Evolutionary conservation across 2,329 filamentous ascomycete species (phyloP).

Genomic region (Pseudogymnoascus destructans): DNA sequence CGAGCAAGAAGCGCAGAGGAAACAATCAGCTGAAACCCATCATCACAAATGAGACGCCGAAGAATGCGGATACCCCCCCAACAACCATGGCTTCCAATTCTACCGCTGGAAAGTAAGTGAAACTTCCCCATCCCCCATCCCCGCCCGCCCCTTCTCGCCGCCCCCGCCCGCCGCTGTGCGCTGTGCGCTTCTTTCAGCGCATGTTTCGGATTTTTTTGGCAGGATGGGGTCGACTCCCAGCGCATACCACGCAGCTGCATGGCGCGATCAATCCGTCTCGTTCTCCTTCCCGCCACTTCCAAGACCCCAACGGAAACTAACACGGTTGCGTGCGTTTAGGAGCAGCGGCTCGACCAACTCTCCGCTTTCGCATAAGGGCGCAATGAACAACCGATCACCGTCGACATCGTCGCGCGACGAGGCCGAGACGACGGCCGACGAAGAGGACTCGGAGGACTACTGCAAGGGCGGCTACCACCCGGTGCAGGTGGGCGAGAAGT

Average conservation of each 20-base stretch:
- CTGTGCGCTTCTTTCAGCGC: not conserved
- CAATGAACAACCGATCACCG: slow-evolving; percentile 29
- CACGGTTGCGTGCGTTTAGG: slow-evolving; percentile 26
- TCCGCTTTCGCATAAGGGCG: slow-evolving; percentile 17
- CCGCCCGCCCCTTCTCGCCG: slow-evolving; percentile 11
- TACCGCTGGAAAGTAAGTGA: slow-evolving; percentile 27
- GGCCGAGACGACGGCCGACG: slow-evolving; percentile 86
- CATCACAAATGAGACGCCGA: slow-evolving; percentile 40
- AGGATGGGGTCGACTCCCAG: slow-evolving; percentile 23
- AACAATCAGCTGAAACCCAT: slow-evolving; percentile 42
- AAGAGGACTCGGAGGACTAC: slow-evolving; percentile 98
- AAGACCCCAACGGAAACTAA: slow-evolving; percentile 23
- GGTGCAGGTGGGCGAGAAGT: slow-evolving; percentile 85
- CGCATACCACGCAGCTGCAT: slow-evolving; percentile 17
- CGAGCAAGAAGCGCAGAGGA: slow-evolving; percentile 46
- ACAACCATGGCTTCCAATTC: slow-evolving; percentile 22
- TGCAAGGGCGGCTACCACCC: slow-evolving; percentile 98
- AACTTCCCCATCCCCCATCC: slow-evolving; percentile 19
- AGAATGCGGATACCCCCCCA: slow-evolving; percentile 22
- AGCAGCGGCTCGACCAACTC: slow-evolving; percentile 20
- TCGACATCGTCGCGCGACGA: slow-evolving; percentile 72
- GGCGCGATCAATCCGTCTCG: slow-evolving; percentile 10
- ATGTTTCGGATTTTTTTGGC: slow-evolving; percentile 19
- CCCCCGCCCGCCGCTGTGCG: slow-evolving; percentile 2
- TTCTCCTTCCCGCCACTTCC: not conserved